Conservation (phyloP, 306 rosid species). For the Sicyos edulis region DNA sequence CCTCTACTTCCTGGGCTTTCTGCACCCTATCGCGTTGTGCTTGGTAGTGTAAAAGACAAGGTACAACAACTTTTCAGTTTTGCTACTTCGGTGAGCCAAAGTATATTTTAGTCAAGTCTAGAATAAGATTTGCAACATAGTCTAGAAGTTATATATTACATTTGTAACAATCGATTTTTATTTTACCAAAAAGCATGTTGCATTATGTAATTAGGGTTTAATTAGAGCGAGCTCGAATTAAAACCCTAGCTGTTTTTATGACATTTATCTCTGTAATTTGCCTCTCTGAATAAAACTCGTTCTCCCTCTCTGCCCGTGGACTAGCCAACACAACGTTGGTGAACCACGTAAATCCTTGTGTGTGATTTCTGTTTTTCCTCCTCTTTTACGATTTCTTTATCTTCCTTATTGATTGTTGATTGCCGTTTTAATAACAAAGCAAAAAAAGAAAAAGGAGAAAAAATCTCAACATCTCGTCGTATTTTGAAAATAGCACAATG, state of each 20-base stretch:
- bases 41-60: slow-evolving; percentile 79
- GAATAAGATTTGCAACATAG: neutral
- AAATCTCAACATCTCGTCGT: neutral
- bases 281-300: too few relatives aligned
- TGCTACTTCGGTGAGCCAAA: neutral
- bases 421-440: too few relatives aligned
- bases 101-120: neutral
- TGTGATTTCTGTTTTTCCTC: too few relatives aligned
- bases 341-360: too few relatives aligned
- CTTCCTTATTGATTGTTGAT: too few relatives aligned
- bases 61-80: slow-evolving; percentile 31
- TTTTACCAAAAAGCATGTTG: neutral
- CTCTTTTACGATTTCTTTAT: too few relatives aligned
- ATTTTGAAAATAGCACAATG: neutral
- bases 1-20: slow-evolving; percentile 66
- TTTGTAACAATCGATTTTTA: neutral
- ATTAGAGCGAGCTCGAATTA: too few relatives aligned
- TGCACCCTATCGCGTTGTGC: slow-evolving; percentile 70
- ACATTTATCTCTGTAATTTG: too few relatives aligned
- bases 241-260: too few relatives aligned
- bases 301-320: too few relatives aligned
- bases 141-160: neutral
- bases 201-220: too few relatives aligned
- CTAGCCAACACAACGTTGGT: too few relatives aligned
- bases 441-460: neutral